These are phyloP conservation scores for Lentinula aciculospora DNA, from an alignment of 768 basidiomycete genomes.

Conservation along the genomic window DNA sequence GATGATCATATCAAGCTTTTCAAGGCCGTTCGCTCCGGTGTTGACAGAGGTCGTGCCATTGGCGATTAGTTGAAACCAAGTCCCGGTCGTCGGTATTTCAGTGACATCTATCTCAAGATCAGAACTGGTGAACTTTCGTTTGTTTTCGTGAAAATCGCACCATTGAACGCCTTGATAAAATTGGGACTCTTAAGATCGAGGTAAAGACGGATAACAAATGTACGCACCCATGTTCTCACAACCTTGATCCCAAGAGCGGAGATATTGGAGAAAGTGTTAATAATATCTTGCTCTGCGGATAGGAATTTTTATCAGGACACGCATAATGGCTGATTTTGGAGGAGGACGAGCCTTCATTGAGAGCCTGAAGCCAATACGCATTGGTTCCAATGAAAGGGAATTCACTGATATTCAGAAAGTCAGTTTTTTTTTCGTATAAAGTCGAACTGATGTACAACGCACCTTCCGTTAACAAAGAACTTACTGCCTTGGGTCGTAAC, in stretches of 20 bases:
- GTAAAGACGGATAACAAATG: not conserved
- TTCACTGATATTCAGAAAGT: conserved; percentile 20
- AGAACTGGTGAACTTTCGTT: not conserved
- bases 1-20: conserved; percentile 55
- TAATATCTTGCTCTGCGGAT: conserved; percentile 42
- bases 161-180: conserved; percentile 48
- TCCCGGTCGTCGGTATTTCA: conserved; percentile 47
- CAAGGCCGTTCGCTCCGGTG: conserved; percentile 54
- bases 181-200: not conserved
- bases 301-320: not conserved
- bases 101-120: conserved; percentile 36
- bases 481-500: conserved; percentile 37
- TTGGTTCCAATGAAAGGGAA: conserved; percentile 51
- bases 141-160: conserved; percentile 20
- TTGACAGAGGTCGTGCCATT: conserved; percentile 55
- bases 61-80: conserved; percentile 57
- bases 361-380: conserved; percentile 57
- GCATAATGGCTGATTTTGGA: no score
- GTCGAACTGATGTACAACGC: conserved; percentile 7
- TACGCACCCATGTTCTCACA: conserved; percentile 50
- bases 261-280: conserved; percentile 52
- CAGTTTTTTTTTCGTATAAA: not conserved
- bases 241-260: conserved; percentile 50
- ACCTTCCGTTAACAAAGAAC: conserved; percentile 55
- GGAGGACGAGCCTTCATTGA: conserved; percentile 27